Percentiles rank a stretch among this genome's conserved stretches.
These are phyloP conservation scores for Fusarium sp. DNA, from an alignment of 2,329 filamentous ascomycete species.

Conservation along the genomic window DNA sequence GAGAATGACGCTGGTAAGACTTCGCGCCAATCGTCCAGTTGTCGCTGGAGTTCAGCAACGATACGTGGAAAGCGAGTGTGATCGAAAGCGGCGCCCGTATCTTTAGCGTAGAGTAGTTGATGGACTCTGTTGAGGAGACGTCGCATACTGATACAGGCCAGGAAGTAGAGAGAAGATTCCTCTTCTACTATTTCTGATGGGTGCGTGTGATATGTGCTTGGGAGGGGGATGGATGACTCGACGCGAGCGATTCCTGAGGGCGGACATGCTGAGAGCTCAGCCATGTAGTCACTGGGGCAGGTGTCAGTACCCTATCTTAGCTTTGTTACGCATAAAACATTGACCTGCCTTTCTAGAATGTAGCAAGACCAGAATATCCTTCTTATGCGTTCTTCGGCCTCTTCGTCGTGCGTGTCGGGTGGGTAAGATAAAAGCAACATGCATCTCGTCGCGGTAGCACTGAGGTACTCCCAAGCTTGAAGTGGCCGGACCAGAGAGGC, in stretches of 20 bases:
- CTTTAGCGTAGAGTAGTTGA: conserved; percentile 57
- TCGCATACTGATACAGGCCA: conserved; percentile 62
- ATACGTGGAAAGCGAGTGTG: conserved; percentile 56
- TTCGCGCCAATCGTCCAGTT: conserved; percentile 58
- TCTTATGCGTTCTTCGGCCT: conserved; percentile 57
- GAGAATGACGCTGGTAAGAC: conserved; percentile 53
- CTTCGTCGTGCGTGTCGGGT: conserved; percentile 43
- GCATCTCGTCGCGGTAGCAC: conserved; percentile 58
- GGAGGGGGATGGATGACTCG: conserved; percentile 58
- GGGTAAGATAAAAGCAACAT: conserved; percentile 57
- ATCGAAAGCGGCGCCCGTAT: conserved; percentile 55
- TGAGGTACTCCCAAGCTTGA: conserved; percentile 62
- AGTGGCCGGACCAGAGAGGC: conserved; percentile 59
- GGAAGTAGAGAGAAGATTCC: conserved; percentile 59
- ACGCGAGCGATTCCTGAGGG: conserved; percentile 60
- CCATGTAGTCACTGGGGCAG: conserved; percentile 57
- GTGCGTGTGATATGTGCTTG: conserved; percentile 57
- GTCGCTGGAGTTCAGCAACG: conserved; percentile 57
- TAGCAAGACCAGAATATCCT: conserved; percentile 65
- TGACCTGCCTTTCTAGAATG: conserved; percentile 57
- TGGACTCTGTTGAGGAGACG: conserved; percentile 58
- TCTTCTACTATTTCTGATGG: conserved; percentile 50
- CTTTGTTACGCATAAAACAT: accelerated
- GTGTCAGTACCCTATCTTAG: accelerated
- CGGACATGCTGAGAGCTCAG: conserved; percentile 59